Conservation (phyloP, 768 basidiomycete genomes). For the Lactarius sp. region DNA sequence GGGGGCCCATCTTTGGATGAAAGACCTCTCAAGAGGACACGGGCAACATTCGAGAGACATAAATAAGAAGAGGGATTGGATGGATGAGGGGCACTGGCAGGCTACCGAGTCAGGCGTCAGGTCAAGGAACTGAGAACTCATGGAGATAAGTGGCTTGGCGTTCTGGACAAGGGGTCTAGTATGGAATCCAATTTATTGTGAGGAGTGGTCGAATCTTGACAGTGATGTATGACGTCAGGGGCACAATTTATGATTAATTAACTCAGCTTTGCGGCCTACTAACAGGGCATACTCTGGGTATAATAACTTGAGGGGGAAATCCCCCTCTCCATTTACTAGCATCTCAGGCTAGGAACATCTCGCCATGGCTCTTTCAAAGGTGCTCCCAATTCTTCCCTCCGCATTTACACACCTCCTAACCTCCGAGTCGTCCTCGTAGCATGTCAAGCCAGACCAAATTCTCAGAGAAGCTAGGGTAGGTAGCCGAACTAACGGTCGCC, state of each 20-base stretch:
- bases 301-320: no score
- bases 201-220: no score
- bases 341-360: background rate
- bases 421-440: constrained; percentile 7
- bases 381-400: background rate
- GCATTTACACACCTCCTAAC: background rate
- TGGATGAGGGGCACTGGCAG: no score
- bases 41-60: background rate
- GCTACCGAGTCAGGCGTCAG: no score
- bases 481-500: background rate
- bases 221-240: no score
- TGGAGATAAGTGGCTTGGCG: no score
- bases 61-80: background rate
- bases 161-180: no score
- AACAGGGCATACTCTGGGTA: no score
- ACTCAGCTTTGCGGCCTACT: no score
- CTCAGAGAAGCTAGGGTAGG: constrained; percentile 13
- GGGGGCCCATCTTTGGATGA: background rate
- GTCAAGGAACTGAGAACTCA: no score
- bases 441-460: constrained; percentile 23
- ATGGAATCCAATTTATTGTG: no score
- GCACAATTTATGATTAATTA: no score
- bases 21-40: background rate
- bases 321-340: background rate
- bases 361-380: constrained; percentile 26